Conservation (phyloP, 2,329 filamentous ascomycete species). For the Ophioceras dolichostomum region DNA sequence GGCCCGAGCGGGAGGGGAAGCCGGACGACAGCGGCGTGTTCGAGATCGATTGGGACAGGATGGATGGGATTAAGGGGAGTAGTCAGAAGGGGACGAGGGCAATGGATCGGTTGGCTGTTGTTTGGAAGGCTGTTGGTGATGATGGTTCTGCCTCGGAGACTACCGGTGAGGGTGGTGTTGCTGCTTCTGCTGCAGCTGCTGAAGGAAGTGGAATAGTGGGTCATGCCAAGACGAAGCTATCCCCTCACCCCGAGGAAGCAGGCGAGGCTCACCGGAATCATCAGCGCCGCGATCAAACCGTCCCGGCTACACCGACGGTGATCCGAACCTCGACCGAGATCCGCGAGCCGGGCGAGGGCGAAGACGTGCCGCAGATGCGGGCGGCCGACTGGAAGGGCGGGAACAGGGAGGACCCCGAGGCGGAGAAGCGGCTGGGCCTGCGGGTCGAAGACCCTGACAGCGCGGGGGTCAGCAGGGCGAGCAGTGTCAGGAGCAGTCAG, state of each 20-base stretch:
- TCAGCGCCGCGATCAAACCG: background rate
- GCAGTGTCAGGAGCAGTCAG: constrained; percentile 49
- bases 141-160: background rate
- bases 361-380: constrained; percentile 56
- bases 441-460: constrained; percentile 53
- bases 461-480: constrained; percentile 57
- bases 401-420: constrained; percentile 29
- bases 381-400: constrained; percentile 66
- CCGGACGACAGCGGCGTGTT: constrained; percentile 51
- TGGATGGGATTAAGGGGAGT: constrained; percentile 94
- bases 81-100: constrained; percentile 69
- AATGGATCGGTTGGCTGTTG: constrained; percentile 70
- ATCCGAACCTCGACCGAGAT: constrained; percentile 21
- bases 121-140: constrained; percentile 51
- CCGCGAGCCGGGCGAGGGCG: constrained; percentile 51
- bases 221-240: constrained; percentile 4
- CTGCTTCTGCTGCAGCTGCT: too few species aligned
- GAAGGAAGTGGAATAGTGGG: too few species aligned
- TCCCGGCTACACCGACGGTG: constrained; percentile 9
- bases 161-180: too few species aligned
- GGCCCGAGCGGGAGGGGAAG: constrained; percentile 49
- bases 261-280: too few species aligned
- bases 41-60: constrained; percentile 46
- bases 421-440: constrained; percentile 56
- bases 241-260: too few species aligned